Evolutionary conservation across 305 asterid species (phyloP).

Genomic region (Striga hermonthica): DNA sequence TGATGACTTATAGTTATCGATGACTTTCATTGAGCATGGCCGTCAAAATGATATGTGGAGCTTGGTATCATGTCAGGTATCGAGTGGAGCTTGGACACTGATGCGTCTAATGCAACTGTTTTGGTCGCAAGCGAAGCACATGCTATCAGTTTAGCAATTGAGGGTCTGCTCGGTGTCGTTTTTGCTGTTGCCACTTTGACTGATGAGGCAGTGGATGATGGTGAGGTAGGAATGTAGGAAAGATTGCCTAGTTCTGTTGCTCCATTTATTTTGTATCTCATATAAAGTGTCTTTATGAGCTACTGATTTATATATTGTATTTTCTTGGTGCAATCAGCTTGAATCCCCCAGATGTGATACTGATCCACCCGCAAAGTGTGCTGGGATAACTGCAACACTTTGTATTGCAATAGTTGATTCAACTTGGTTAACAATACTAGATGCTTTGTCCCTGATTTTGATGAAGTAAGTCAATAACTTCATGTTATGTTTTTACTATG

Average conservation of each 20-base stretch:
- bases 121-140: conserved; percentile 99
- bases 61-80: conserved; percentile 55
- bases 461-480: conserved; percentile 57
- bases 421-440: conserved; percentile 86
- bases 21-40: conserved; percentile 25
- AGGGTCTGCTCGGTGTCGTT: conserved; percentile 91
- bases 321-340: conserved; percentile 58
- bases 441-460: conserved; percentile 87
- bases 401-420: conserved; percentile 90
- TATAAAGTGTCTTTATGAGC: conserved; percentile 25
- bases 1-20: conserved; percentile 14
- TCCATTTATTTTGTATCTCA: conserved; percentile 18
- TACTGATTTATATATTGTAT: conserved; percentile 32
- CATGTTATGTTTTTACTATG: conserved; percentile 18
- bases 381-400: conserved; percentile 72
- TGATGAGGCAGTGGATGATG: conserved; percentile 90
- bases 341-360: conserved; percentile 86
- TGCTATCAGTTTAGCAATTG: conserved; percentile 91
- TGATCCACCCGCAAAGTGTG: conserved; percentile 58
- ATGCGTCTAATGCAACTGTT: conserved; percentile 92
- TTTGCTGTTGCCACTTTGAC: conserved; percentile 96
- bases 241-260: conserved; percentile 11
- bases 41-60: conserved; percentile 25
- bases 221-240: conserved; percentile 81
- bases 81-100: conserved; percentile 97